phyloP scores from a whole-genome alignment of 345 rosid species.

The Brassica napus region DNA sequence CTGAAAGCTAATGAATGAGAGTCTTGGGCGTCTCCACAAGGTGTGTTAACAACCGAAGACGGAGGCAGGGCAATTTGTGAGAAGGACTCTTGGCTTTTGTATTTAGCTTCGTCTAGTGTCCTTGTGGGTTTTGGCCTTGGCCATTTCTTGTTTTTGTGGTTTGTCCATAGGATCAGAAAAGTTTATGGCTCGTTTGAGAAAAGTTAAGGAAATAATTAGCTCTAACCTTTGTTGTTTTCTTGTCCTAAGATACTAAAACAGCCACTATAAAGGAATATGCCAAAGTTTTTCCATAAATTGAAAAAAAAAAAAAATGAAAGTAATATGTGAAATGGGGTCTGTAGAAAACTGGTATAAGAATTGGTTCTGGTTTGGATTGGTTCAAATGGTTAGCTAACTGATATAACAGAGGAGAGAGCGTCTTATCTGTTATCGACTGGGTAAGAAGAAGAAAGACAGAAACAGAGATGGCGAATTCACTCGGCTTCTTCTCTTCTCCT shows the following conservation, averaged over 20 bases:
- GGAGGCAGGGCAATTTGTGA: constrained; percentile 2
- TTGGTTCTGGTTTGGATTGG: constrained; percentile 16
- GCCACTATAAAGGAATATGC: background rate
- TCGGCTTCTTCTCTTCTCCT: constrained; percentile 35
- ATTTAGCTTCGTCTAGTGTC: background rate
- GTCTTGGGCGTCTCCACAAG: background rate
- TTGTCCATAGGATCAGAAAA: constrained; percentile 4
- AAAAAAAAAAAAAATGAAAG: background rate
- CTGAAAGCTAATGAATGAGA: constrained; percentile 33
- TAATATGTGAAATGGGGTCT: constrained; percentile 2
- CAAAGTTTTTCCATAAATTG: background rate
- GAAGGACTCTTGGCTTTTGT: constrained; percentile 12
- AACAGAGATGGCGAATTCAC: constrained; percentile 32
- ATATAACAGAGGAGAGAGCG: background rate
- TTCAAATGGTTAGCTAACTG: constrained; percentile 1
- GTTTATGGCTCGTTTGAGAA: background rate
- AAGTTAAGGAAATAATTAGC: constrained; percentile 28
- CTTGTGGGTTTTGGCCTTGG: constrained; percentile 7
- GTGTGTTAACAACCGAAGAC: constrained; percentile 17
- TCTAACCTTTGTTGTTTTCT: constrained; percentile 2
- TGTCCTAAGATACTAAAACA: background rate
- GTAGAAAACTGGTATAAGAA: constrained; percentile 5
- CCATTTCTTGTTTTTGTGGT: constrained; percentile 8
- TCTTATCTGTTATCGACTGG: constrained; percentile 42
- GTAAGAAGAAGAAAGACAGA: background rate